These are phyloP conservation scores for Nakaseomyces uthaithaninus DNA, from an alignment of 1,139 yeast species.

Conservation along the genomic window DNA sequence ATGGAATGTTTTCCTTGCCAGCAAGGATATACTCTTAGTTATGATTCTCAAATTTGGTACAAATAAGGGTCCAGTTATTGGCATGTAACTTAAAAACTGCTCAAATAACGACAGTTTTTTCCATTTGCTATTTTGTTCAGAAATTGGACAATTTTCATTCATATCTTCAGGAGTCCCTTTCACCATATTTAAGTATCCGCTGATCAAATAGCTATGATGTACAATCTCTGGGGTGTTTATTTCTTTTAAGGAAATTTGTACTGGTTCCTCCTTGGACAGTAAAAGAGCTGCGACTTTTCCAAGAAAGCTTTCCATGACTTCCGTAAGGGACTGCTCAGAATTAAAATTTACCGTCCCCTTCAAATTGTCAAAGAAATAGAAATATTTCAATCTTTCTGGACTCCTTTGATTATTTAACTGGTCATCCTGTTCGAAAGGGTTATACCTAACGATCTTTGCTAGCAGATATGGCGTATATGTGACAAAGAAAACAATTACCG, in stretches of 20 bases:
- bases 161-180: conserved; percentile 11
- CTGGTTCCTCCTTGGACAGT: not conserved
- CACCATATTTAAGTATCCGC: conserved; percentile 16
- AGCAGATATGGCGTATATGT: conserved; percentile 3
- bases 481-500: not conserved
- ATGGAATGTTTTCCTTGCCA: not conserved
- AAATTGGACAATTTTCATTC: not conserved
- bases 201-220: conserved; percentile 9
- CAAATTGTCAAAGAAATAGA: conserved; percentile 1
- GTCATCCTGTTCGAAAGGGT: conserved; percentile 3
- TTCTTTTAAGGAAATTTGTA: not conserved
- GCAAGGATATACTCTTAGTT: not conserved
- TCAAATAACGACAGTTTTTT: not conserved
- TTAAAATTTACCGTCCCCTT: not conserved
- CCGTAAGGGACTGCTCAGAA: not conserved
- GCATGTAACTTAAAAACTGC: not conserved
- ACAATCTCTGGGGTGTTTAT: not conserved
- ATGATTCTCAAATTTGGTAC: not conserved
- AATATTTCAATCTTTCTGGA: not conserved
- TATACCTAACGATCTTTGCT: not conserved
- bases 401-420: conserved; percentile 2
- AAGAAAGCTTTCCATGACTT: conserved; percentile 1
- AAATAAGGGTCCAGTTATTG: not conserved
- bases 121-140: not conserved
- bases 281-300: not conserved